A percentile compares a stretch with the other conserved stretches of the same genome.
Conservation (phyloP, 1,284 basidiomycete genomes). For the Rhodotorula sp. region DNA sequence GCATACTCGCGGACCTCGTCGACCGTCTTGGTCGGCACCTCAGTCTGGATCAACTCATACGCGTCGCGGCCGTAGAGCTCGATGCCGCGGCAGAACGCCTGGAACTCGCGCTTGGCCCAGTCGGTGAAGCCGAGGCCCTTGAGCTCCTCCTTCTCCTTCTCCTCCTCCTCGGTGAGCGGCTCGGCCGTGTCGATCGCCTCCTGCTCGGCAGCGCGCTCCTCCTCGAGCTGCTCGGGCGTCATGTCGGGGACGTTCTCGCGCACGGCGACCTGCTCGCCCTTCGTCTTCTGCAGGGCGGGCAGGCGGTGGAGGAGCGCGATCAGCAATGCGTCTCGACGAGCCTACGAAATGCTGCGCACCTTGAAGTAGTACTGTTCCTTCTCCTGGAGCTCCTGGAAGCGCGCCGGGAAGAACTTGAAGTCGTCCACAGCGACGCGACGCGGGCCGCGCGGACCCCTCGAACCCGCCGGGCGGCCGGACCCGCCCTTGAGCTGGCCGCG, state of each 20-base stretch:
- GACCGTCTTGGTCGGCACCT: slow-evolving; percentile 70
- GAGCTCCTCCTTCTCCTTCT: slow-evolving; percentile 75
- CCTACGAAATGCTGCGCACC: slow-evolving; percentile 57
- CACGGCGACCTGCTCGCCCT: slow-evolving; percentile 63
- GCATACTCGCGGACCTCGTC: slow-evolving; percentile 82
- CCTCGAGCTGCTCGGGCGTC: slow-evolving; percentile 79
- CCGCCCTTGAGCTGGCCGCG: slow-evolving; percentile 54
- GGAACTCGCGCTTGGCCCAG: slow-evolving; percentile 92
- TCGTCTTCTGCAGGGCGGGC: slow-evolving; percentile 66
- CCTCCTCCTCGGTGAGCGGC: slow-evolving; percentile 77
- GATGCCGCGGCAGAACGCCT: slow-evolving; percentile 80
- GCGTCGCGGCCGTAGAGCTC: slow-evolving; percentile 82
- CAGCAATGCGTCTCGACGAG: neutral
- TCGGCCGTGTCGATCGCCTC: slow-evolving; percentile 82
- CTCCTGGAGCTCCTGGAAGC: slow-evolving; percentile 81
- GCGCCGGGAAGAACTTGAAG: slow-evolving; percentile 93
- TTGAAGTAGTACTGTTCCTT: slow-evolving; percentile 75
- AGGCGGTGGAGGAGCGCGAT: no score
- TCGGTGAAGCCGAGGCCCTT: slow-evolving; percentile 75
- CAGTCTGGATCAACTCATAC: slow-evolving; percentile 74
- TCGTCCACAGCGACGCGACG: slow-evolving; percentile 60
- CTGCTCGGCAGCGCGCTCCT: slow-evolving; percentile 76
- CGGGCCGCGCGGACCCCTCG: slow-evolving; percentile 23
- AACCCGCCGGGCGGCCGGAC: slow-evolving; percentile 51
- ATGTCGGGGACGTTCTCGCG: slow-evolving; percentile 64